Evolutionary conservation across 2,329 filamentous ascomycete species (phyloP).

Genomic region (Colletotrichum sp.): DNA sequence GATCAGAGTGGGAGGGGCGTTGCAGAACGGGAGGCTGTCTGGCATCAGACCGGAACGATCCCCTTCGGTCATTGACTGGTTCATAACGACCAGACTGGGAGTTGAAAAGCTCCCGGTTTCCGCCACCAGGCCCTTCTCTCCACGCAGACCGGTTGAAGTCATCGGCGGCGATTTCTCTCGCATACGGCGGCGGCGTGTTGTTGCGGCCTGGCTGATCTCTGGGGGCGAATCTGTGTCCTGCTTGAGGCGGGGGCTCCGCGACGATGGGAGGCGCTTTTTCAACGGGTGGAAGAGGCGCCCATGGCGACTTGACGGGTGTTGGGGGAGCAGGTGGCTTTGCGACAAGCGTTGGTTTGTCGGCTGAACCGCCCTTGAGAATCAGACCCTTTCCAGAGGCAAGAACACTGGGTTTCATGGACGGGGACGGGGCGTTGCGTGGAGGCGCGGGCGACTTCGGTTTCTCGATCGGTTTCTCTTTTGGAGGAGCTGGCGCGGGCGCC

Average conservation of each 20-base stretch:
- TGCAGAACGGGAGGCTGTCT: conserved; percentile 81
- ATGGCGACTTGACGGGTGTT: conserved; percentile 84
- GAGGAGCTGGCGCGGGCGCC: conserved; percentile 30
- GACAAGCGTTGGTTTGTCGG: conserved; percentile 75
- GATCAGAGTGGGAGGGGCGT: conserved; percentile 67
- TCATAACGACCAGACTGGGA: conserved; percentile 96
- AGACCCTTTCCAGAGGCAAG: conserved; percentile 64
- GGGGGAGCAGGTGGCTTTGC: conserved; percentile 72
- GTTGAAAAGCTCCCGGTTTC: conserved; percentile 84
- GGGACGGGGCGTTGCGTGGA: conserved; percentile 36
- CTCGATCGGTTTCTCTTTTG: conserved; percentile 38
- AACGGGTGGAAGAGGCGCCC: conserved; percentile 85
- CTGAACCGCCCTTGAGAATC: conserved; percentile 66
- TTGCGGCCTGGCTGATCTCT: conserved; percentile 50
- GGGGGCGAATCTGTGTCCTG: conserved; percentile 26
- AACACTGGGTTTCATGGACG: conserved; percentile 48
- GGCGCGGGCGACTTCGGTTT: conserved; percentile 50
- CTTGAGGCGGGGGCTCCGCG: conserved; percentile 55
- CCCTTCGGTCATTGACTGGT: conserved; percentile 80
- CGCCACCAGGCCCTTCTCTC: conserved; percentile 70
- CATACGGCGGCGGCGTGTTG: conserved; percentile 52
- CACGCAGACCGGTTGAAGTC: conserved; percentile 88
- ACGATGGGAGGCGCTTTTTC: conserved; percentile 77
- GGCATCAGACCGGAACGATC: conserved; percentile 70
- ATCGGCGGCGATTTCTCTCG: conserved; percentile 90